Evolutionary conservation across 2,329 filamentous ascomycete genomes (phyloP).

Genomic region (Clonostachys solani): DNA sequence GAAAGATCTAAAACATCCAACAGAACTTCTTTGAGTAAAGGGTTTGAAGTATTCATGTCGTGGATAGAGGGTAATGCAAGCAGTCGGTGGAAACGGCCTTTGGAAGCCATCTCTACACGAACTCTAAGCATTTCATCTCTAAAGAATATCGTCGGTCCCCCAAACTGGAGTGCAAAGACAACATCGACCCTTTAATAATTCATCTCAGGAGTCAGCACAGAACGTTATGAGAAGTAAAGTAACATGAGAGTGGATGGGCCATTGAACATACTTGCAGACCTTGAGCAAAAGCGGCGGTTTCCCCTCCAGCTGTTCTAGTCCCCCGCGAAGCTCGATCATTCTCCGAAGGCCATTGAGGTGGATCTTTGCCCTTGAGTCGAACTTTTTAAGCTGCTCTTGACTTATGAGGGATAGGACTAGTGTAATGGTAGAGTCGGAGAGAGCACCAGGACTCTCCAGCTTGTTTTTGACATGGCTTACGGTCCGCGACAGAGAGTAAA

Average conservation of each 20-base stretch:
- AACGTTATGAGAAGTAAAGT: slow-evolving; percentile 11
- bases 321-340: slow-evolving; percentile 38
- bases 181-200: not conserved
- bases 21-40: not conserved
- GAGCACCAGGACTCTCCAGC: slow-evolving; percentile 10
- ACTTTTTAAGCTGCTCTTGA: not conserved
- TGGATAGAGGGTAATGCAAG: slow-evolving; percentile 12
- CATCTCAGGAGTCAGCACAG: slow-evolving; percentile 8
- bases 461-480: slow-evolving; percentile 12
- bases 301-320: slow-evolving; percentile 18
- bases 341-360: slow-evolving; percentile 40
- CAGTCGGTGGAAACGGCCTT: slow-evolving; percentile 13
- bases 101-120: slow-evolving; percentile 4
- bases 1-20: not conserved
- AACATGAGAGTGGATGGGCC: slow-evolving; percentile 9
- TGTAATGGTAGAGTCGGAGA: slow-evolving; percentile 10
- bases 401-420: slow-evolving; percentile 16
- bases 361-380: slow-evolving; percentile 8
- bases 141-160: slow-evolving; percentile 1
- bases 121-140: not conserved
- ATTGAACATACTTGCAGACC: slow-evolving; percentile 7
- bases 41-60: not conserved
- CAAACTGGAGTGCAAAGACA: not conserved
- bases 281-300: slow-evolving; percentile 1
- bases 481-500: slow-evolving; percentile 13